phyloP scores from a whole-genome alignment of 306 rosid genomes.

The Styphnolobium japonicum region DNA sequence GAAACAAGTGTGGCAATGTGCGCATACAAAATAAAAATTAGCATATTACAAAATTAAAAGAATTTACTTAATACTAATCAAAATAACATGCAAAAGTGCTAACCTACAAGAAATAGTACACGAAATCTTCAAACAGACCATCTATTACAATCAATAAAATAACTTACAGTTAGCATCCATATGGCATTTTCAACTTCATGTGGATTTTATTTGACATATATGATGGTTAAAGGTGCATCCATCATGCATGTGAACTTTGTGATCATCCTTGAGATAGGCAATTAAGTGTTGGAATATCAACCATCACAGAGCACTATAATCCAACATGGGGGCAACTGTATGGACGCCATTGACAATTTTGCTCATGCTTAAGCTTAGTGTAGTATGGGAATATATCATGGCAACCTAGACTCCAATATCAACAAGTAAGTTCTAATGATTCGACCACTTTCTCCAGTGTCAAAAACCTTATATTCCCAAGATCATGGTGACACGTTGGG shows the following conservation, averaged over 20 bases:
- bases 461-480: slow-evolving; percentile 85
- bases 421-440: slow-evolving; percentile 86
- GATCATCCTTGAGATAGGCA: slow-evolving; percentile 79
- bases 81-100: slow-evolving; percentile 15
- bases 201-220: slow-evolving; percentile 87
- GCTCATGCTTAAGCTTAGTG: slow-evolving; percentile 81
- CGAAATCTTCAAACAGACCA: background rate
- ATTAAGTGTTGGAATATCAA: slow-evolving; percentile 80
- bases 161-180: slow-evolving; percentile 93
- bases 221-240: slow-evolving; percentile 92
- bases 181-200: slow-evolving; percentile 93
- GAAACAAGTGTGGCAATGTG: slow-evolving; percentile 15
- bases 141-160: background rate
- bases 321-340: slow-evolving; percentile 91
- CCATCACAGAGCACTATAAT: slow-evolving; percentile 79
- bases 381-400: slow-evolving; percentile 76
- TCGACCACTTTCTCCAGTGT: slow-evolving; percentile 94
- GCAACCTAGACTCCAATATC: slow-evolving; percentile 79
- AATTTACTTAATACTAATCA: background rate
- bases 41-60: background rate
- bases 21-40: background rate
- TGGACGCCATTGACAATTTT: slow-evolving; percentile 77
- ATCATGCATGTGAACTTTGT: slow-evolving; percentile 91
- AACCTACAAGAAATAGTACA: background rate
- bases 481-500: slow-evolving; percentile 84